phyloP scores from a whole-genome alignment of 768 basidiomycete species.

The Rhizopogon roseolus region DNA sequence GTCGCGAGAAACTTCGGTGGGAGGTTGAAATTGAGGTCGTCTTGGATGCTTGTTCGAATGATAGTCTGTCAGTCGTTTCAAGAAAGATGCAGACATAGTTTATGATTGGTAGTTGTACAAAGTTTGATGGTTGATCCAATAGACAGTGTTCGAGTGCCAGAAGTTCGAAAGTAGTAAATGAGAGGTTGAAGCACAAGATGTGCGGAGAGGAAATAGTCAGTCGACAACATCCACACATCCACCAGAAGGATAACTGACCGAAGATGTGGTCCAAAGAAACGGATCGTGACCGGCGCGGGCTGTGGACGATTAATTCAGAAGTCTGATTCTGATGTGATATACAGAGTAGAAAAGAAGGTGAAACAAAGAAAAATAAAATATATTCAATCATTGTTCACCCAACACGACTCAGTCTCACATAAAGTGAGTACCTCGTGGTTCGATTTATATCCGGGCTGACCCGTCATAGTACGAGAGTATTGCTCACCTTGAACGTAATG shows the following conservation, averaged over 20 bases:
- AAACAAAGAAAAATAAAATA: conserved; percentile 6
- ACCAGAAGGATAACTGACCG: conserved; percentile 22
- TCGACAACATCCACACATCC: conserved; percentile 1
- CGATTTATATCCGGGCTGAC: conserved; percentile 10
- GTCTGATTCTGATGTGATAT: background rate
- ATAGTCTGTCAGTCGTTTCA: conserved; percentile 37
- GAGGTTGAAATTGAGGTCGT: conserved; percentile 26
- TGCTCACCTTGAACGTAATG: conserved; percentile 52
- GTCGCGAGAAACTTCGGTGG: conserved; percentile 27
- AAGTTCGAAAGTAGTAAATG: conserved; percentile 3
- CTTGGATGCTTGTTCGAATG: conserved; percentile 43
- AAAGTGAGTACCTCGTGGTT: conserved; percentile 18
- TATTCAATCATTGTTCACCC: conserved; percentile 17
- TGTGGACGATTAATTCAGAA: conserved; percentile 19
- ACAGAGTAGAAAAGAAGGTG: conserved; percentile 11
- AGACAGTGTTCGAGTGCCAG: conserved; percentile 11
- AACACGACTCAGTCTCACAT: conserved; percentile 10
- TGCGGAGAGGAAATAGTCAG: conserved; percentile 9
- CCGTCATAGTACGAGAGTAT: conserved; percentile 4
- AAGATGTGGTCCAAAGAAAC: conserved; percentile 14
- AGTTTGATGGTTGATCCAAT: conserved; percentile 16
- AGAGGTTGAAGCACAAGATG: background rate
- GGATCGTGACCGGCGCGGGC: conserved; percentile 17
- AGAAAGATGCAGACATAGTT: conserved; percentile 27
- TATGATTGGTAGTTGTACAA: conserved; percentile 12